Evolutionary conservation across 257 asterid genomes (phyloP).

Genomic region (Pogostemon cablin): DNA sequence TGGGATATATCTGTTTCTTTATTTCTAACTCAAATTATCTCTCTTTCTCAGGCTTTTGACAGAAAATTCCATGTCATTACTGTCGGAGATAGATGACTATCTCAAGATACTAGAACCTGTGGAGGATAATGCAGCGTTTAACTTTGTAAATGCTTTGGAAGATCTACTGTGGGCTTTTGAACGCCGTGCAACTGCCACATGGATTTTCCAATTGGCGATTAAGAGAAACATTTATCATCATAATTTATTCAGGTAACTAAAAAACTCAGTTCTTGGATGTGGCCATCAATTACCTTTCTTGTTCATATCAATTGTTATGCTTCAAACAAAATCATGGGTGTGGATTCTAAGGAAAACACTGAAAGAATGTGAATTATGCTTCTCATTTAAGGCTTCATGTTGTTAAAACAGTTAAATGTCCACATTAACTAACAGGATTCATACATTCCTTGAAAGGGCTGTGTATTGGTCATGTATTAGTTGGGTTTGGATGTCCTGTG

Average conservation of each 20-base stretch:
- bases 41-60: constrained; percentile 68
- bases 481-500: no score
- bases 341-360: background rate
- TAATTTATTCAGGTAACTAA: constrained; percentile 69
- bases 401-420: constrained; percentile 3
- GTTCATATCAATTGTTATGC: constrained; percentile 12
- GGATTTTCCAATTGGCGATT: constrained; percentile 90
- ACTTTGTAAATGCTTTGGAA: constrained; percentile 91
- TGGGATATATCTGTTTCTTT: constrained; percentile 18
- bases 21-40: constrained; percentile 33
- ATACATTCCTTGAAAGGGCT: background rate
- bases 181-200: constrained; percentile 87
- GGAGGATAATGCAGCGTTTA: constrained; percentile 84
- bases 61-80: constrained; percentile 60
- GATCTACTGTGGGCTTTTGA: constrained; percentile 95
- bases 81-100: constrained; percentile 70
- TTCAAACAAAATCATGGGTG: constrained; percentile 6
- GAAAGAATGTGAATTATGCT: constrained; percentile 14
- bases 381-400: background rate
- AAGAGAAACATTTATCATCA: constrained; percentile 74
- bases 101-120: constrained; percentile 62
- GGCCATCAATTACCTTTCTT: constrained; percentile 5
- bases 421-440: background rate
- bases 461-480: background rate
- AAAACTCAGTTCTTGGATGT: constrained; percentile 14